phyloP scores from a whole-genome alignment of 768 basidiomycete species.

The Suillus lakei region DNA sequence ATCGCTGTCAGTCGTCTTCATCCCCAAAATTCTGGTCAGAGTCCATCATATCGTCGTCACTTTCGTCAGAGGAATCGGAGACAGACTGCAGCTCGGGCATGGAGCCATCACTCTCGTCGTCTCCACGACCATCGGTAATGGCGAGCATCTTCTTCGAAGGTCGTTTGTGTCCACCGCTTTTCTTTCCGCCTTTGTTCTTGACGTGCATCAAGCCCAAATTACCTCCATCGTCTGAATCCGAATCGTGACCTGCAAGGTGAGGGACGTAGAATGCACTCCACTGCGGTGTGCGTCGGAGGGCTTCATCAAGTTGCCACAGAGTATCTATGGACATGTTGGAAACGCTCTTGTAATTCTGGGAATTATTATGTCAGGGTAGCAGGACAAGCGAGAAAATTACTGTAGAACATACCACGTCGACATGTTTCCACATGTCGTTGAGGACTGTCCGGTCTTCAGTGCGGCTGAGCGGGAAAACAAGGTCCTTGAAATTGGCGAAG shows the following conservation, averaged over 20 bases:
- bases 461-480: constrained; percentile 62
- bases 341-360: constrained; percentile 60
- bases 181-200: constrained; percentile 23
- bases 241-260: constrained; percentile 20
- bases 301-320: constrained; percentile 65
- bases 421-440: constrained; percentile 65
- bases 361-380: constrained; percentile 1
- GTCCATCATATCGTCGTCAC: constrained; percentile 38
- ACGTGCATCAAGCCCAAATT: constrained; percentile 5
- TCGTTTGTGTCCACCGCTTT: constrained; percentile 26
- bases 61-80: constrained; percentile 59
- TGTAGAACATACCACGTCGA: constrained; percentile 55
- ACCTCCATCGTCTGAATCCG: constrained; percentile 28
- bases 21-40: constrained; percentile 37
- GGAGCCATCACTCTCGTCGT: constrained; percentile 50
- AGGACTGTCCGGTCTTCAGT: constrained; percentile 54
- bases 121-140: constrained; percentile 49
- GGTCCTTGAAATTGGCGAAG: constrained; percentile 55
- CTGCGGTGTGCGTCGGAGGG: constrained; percentile 55
- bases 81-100: constrained; percentile 74
- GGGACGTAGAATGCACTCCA: constrained; percentile 55
- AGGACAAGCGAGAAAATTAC: background rate
- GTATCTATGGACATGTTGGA: constrained; percentile 62
- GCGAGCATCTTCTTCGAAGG: constrained; percentile 47
- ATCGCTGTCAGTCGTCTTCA: constrained; percentile 41